Evolutionary conservation across 495 filamentous ascomycete genomes (phyloP).

Genomic region (Neurospora sp.): DNA sequence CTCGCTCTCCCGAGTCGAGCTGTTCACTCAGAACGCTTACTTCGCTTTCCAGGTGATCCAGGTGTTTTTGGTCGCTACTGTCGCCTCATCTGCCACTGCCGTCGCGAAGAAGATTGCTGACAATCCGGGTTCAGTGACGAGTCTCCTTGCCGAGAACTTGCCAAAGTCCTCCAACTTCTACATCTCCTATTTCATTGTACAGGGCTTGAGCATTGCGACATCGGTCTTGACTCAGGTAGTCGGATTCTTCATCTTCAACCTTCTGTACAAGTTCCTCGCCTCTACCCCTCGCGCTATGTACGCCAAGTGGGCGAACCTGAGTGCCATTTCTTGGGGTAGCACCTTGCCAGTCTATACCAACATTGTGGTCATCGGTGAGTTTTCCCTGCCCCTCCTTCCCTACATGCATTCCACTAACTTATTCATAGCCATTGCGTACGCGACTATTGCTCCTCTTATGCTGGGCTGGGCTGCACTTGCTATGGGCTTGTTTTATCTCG

Average conservation of each 20-base stretch:
- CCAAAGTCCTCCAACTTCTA: slow-evolving; percentile 88
- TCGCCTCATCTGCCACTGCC: slow-evolving; percentile 65
- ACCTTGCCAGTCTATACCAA: slow-evolving; percentile 80
- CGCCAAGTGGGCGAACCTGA: slow-evolving; percentile 49
- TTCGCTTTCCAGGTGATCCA: slow-evolving; percentile 87
- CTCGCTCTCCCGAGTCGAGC: slow-evolving; percentile 60
- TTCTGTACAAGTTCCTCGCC: slow-evolving; percentile 60
- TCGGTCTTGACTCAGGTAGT: slow-evolving; percentile 65
- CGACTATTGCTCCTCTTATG: slow-evolving; percentile 82
- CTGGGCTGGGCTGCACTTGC: slow-evolving; percentile 79
- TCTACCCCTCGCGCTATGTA: slow-evolving; percentile 49
- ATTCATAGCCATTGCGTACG: slow-evolving; percentile 64
- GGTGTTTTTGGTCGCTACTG: slow-evolving; percentile 81
- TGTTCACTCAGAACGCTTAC: slow-evolving; percentile 71
- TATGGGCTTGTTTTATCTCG: slow-evolving; percentile 79
- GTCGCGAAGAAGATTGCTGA: slow-evolving; percentile 51
- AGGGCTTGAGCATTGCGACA: slow-evolving; percentile 76
- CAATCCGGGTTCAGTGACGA: slow-evolving; percentile 48
- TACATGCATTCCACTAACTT: slow-evolving; percentile 2
- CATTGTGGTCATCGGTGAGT: slow-evolving; percentile 68
- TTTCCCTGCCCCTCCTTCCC: not conserved
- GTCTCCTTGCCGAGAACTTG: slow-evolving; percentile 61
- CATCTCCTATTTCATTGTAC: slow-evolving; percentile 88
- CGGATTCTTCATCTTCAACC: slow-evolving; percentile 64
- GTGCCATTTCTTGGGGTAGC: slow-evolving; percentile 75